These are phyloP conservation scores for Geranomyces michiganensis DNA, from an alignment of 192 early-diverging fungal genomes.

Conservation along the genomic window DNA sequence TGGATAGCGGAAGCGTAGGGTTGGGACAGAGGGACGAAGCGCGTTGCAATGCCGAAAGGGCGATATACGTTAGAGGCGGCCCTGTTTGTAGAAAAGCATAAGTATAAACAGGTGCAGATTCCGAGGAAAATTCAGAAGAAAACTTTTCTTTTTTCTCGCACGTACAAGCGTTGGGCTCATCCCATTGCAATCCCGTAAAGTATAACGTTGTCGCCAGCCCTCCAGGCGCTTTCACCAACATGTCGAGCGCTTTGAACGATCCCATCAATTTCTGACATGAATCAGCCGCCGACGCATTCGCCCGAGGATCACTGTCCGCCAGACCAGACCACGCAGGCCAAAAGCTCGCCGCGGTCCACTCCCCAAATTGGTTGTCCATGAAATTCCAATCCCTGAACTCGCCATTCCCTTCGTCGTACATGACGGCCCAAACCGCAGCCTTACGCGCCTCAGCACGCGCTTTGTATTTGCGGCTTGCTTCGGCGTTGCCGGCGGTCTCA, in stretches of 20 bases:
- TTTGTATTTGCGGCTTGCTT: constrained; percentile 29
- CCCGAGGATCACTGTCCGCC: constrained; percentile 26
- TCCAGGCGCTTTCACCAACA: constrained; percentile 54
- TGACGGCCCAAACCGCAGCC: constrained; percentile 53
- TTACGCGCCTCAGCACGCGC: constrained; percentile 40
- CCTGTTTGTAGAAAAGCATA: too few relatives aligned
- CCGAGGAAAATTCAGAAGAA: neutral
- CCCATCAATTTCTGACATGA: constrained; percentile 19
- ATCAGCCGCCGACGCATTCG: neutral
- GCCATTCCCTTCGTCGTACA: constrained; percentile 52
- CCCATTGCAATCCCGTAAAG: constrained; percentile 73
- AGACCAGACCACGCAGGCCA: constrained; percentile 68
- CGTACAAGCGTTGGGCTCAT: constrained; percentile 68
- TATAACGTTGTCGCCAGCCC: constrained; percentile 62
- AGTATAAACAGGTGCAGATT: too few relatives aligned
- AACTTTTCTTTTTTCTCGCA: too few relatives aligned
- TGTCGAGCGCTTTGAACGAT: constrained; percentile 47
- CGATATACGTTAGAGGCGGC: constrained; percentile 24
- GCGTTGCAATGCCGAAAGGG: constrained; percentile 16
- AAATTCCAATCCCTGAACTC: constrained; percentile 65
- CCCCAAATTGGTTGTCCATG: constrained; percentile 28
- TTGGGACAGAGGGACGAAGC: neutral
- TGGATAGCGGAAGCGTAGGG: neutral
- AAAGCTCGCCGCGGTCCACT: constrained; percentile 53
- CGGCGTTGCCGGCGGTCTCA: constrained; percentile 10